Conservation (phyloP, 148 eudicot genomes). For the Arctostaphylos glauca region DNA sequence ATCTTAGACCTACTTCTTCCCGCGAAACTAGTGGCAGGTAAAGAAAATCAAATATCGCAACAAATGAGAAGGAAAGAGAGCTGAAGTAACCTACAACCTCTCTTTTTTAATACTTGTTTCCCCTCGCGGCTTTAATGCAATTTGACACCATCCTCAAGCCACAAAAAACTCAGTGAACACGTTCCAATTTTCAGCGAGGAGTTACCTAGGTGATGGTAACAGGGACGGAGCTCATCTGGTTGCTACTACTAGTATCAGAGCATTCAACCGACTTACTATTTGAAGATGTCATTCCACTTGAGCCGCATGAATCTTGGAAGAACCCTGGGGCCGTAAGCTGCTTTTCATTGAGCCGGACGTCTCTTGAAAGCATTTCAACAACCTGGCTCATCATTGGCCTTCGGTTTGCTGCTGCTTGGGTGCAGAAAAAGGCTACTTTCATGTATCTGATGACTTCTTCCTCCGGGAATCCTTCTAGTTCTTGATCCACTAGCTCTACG, state of each 20-base stretch:
- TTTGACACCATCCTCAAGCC: background rate
- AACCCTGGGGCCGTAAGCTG: conserved; percentile 72
- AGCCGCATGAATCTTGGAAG: conserved; percentile 36
- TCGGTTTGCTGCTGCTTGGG: conserved; percentile 65
- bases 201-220: conserved; percentile 50
- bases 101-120: background rate
- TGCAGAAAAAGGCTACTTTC: conserved; percentile 83
- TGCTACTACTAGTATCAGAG: conserved; percentile 27
- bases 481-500: conserved; percentile 73
- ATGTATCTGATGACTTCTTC: conserved; percentile 57
- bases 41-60: background rate
- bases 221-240: conserved; percentile 58
- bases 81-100: background rate
- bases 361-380: conserved; percentile 66
- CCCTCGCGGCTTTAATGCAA: background rate
- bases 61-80: background rate
- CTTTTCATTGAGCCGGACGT: conserved; percentile 59
- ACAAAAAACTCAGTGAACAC: conserved; percentile 34
- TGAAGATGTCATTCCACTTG: conserved; percentile 7
- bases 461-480: conserved; percentile 56
- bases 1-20: background rate
- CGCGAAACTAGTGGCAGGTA: background rate
- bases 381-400: conserved; percentile 92
- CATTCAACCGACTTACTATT: conserved; percentile 38
- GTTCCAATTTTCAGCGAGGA: conserved; percentile 54